Percentiles rank a stretch among this genome's conserved stretches.
Evolutionary conservation across 805 yeast genomes (phyloP).

Genomic region (Saccharomycopsis sp.): DNA sequence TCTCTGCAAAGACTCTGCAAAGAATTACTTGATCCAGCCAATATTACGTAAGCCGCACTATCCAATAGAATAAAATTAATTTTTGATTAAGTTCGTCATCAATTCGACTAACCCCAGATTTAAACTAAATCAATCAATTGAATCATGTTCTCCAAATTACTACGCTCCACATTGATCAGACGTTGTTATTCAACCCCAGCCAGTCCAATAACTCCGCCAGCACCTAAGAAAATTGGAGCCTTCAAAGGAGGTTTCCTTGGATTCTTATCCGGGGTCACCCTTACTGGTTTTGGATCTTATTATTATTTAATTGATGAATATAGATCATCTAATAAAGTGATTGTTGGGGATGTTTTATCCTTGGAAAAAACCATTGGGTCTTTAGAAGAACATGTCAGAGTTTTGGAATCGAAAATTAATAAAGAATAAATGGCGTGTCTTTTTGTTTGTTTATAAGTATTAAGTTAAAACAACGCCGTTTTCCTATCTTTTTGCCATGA

Average conservation of each 20-base stretch:
- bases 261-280: slow-evolving; percentile 64
- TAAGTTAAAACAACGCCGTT: too few species aligned
- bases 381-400: slow-evolving; percentile 59
- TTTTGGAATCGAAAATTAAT: slow-evolving; percentile 35
- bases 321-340: slow-evolving; percentile 58
- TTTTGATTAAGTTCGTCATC: too few species aligned
- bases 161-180: slow-evolving; percentile 2
- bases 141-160: background rate
- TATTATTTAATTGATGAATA: slow-evolving; percentile 71
- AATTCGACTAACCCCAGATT: too few species aligned
- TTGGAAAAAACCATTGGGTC: slow-evolving; percentile 58
- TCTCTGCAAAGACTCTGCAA: too few species aligned
- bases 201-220: background rate
- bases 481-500: too few species aligned
- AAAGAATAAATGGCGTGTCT: too few species aligned
- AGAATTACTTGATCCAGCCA: too few species aligned
- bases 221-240: slow-evolving; percentile 27
- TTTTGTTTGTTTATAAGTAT: too few species aligned
- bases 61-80: too few species aligned
- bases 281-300: slow-evolving; percentile 69
- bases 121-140: too few species aligned
- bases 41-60: too few species aligned
- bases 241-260: slow-evolving; percentile 52
- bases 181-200: background rate
- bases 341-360: slow-evolving; percentile 63